A percentile compares a stretch with the other conserved stretches of the same genome.
phyloP scores from a whole-genome alignment of 2,329 filamentous ascomycete genomes.

The Pochonia chlamydosporia region DNA sequence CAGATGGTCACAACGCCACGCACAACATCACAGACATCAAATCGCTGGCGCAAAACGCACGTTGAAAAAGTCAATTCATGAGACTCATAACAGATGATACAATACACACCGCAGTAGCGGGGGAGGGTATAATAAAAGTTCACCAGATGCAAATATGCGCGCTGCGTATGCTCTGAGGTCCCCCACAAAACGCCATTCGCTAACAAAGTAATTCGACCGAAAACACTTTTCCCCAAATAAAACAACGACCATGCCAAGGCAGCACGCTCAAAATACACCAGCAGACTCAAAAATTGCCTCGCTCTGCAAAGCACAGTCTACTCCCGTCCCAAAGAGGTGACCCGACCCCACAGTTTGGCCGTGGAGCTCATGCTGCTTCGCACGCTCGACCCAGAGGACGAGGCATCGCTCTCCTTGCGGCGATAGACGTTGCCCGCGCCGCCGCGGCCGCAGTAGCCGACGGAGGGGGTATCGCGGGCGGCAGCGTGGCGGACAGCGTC shows the following conservation, averaged over 20 bases:
- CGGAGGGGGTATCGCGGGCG: slow-evolving; percentile 32
- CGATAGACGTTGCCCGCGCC: slow-evolving; percentile 63
- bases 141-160: slow-evolving; percentile 39
- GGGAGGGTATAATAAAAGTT: slow-evolving; percentile 34
- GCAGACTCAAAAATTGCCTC: no score
- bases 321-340: slow-evolving; percentile 26
- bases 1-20: no score
- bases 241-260: no score
- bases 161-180: slow-evolving; percentile 28
- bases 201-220: not conserved
- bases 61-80: no score
- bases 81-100: not conserved
- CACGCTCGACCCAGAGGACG: slow-evolving; percentile 26
- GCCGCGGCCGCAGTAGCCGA: slow-evolving; percentile 61
- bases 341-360: slow-evolving; percentile 26
- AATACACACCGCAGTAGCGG: slow-evolving; percentile 1
- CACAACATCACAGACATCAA: no score
- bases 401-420: slow-evolving; percentile 28
- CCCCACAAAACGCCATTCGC: slow-evolving; percentile 23
- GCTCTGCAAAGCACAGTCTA: no score
- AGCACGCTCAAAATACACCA: no score
- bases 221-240: not conserved
- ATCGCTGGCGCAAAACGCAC: no score
- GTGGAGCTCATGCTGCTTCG: slow-evolving; percentile 30
- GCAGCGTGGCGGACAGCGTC: slow-evolving; percentile 39